These are phyloP conservation scores for Tuber microsphaerosporum DNA, from an alignment of 495 filamentous ascomycete species.

Conservation along the genomic window DNA sequence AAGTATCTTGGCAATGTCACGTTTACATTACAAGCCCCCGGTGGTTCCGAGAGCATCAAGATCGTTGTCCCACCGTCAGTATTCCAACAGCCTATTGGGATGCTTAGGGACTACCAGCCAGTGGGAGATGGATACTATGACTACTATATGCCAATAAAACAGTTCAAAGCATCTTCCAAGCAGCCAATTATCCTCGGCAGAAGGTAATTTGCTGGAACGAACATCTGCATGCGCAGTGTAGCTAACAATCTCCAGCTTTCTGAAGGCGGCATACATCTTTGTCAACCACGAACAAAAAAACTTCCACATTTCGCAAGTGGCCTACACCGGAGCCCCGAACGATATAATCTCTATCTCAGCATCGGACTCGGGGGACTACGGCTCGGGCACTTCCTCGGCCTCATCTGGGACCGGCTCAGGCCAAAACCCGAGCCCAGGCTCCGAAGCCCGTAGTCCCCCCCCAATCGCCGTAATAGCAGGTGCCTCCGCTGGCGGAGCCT, in stretches of 20 bases:
- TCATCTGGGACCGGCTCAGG: not conserved
- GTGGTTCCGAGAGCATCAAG: slow-evolving; percentile 22
- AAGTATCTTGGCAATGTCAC: slow-evolving; percentile 33
- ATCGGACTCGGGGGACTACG: slow-evolving; percentile 5
- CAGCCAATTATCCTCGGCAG: slow-evolving; percentile 36
- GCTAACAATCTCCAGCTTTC: slow-evolving; percentile 26
- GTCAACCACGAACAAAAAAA: slow-evolving; percentile 30
- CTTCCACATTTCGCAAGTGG: slow-evolving; percentile 33
- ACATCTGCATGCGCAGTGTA: not conserved
- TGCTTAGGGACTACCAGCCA: slow-evolving; percentile 22
- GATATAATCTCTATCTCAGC: slow-evolving; percentile 17
- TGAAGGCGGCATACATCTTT: slow-evolving; percentile 37
- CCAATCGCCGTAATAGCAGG: slow-evolving; percentile 21
- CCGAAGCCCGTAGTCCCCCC: slow-evolving; percentile 1
- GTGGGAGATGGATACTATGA: slow-evolving; percentile 18
- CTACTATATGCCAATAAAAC: slow-evolving; percentile 31
- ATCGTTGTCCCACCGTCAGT: slow-evolving; percentile 31
- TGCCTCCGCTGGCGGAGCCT: slow-evolving; percentile 17
- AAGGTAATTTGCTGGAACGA: slow-evolving; percentile 21
- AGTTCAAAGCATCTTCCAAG: slow-evolving; percentile 24
- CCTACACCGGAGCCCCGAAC: slow-evolving; percentile 14
- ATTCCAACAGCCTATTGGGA: slow-evolving; percentile 29
- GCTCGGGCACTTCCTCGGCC: slow-evolving; percentile 2
- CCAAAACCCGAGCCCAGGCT: not conserved
- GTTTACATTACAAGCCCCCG: slow-evolving; percentile 22